Conservation (phyloP, 1,284 basidiomycete genomes). For the Papiliotrema laurentii region DNA sequence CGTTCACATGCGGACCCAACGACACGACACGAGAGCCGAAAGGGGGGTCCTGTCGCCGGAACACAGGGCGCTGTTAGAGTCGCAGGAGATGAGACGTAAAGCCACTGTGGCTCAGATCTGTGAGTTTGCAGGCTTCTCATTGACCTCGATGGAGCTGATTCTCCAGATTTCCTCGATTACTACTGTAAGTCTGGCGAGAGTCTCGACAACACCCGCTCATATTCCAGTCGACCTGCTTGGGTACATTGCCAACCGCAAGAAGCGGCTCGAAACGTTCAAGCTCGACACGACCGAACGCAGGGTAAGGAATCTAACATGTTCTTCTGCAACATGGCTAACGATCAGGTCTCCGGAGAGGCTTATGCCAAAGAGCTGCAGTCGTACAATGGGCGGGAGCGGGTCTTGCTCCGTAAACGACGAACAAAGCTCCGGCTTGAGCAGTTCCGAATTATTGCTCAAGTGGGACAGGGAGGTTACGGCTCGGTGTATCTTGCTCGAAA, state of each 20-base stretch:
- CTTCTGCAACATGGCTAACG: background rate
- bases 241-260: slow-evolving; percentile 77
- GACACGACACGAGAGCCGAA: slow-evolving; percentile 23
- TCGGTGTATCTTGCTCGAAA: slow-evolving; percentile 91
- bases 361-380: slow-evolving; percentile 78
- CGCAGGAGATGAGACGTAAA: slow-evolving; percentile 81
- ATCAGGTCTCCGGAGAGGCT: slow-evolving; percentile 54
- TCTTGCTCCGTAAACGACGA: slow-evolving; percentile 77
- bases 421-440: slow-evolving; percentile 83
- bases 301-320: slow-evolving; percentile 42
- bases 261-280: slow-evolving; percentile 74
- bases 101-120: slow-evolving; percentile 93
- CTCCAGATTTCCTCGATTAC: slow-evolving; percentile 83
- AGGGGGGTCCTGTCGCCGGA: slow-evolving; percentile 58
- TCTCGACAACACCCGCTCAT: slow-evolving; percentile 3
- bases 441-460: slow-evolving; percentile 91
- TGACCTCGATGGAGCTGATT: slow-evolving; percentile 6
- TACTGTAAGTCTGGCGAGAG: slow-evolving; percentile 54
- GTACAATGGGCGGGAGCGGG: slow-evolving; percentile 86
- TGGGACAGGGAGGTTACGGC: slow-evolving; percentile 94
- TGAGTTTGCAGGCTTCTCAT: slow-evolving; percentile 45
- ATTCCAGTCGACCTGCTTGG: slow-evolving; percentile 68
- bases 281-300: slow-evolving; percentile 68
- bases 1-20: slow-evolving; percentile 40
- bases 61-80: slow-evolving; percentile 78